Evolutionary conservation across 2,329 filamentous ascomycete genomes (phyloP), one percentile per base, ranked within the genome.

Genomic region (Rhynchosporium secalis): DNA sequence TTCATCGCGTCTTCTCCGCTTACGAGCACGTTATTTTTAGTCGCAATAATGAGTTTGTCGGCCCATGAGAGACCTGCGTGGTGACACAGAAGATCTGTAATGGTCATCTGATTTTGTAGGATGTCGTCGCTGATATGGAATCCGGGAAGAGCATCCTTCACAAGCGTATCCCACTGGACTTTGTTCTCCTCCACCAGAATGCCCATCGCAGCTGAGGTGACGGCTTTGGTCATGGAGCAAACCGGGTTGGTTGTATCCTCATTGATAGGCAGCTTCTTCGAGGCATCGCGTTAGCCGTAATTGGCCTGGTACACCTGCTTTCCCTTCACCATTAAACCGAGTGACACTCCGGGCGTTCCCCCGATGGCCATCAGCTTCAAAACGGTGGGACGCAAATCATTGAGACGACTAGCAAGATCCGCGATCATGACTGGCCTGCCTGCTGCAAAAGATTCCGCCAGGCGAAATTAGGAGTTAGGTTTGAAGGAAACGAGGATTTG

Each of bases 41-140:
- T 12, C 5, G 55, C 55, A 6, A 62, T 12, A 36, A 43, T 56
- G 36, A 49, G 15, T 15, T 49, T 58, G 45, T 62, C 51, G 4
- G 28, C 33, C 15, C 55, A 28, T 10, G 28, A 12, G 29, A 58
- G n/a, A 9, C 62, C 62, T 31, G 54, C 46, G 2, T 55, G 62
- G 40, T 62, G 59, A 26, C 47, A 15, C 8, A 64, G 47, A 15
- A 61, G 45, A 60, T 64, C 59, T 15, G 36, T 40, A 29, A 64
- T 29, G 1, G 52, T 64, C 8, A 38, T 40, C 4, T 13, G 26
- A n/a, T 29, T 8, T 13, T 40, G 40, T 36, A 58, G 40, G 8
- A 58, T 43, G 9, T 40, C n/a, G 20, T 58, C 56, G 10, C 43
- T 40, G 15, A 40, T 58, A 33, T n/a, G 41, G 56, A 40, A 9